Percentiles rank a stretch among this genome's conserved stretches.
Evolutionary conservation across 352 stramenopile species (phyloP).

Genomic region (Thalassiosira delicatula): DNA sequence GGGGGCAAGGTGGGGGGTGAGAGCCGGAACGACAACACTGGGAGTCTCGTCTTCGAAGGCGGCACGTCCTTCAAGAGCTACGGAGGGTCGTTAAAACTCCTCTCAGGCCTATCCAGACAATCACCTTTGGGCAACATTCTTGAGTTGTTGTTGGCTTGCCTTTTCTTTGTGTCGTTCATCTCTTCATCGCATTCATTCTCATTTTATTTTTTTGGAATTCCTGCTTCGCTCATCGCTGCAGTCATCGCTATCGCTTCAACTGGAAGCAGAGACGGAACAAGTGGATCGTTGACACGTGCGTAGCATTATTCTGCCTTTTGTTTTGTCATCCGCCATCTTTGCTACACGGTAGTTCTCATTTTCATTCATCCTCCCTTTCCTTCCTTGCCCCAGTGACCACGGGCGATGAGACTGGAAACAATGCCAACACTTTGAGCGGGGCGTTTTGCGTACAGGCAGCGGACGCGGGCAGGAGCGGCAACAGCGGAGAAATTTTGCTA

Average conservation of each 20-base stretch:
- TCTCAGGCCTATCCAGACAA: constrained; percentile 79
- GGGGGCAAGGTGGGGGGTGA: constrained; percentile 89
- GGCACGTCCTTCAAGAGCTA: constrained; percentile 80
- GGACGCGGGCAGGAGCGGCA: constrained; percentile 68
- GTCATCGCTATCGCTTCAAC: too few species aligned
- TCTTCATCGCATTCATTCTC: too few species aligned
- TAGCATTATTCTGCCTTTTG: too few species aligned
- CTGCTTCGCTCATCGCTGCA: too few species aligned
- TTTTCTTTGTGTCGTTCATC: constrained; percentile 18
- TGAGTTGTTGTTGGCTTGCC: not conserved
- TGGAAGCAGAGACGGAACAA: constrained; percentile 26
- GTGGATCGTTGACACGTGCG: constrained; percentile 63
- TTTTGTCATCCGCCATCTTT: too few species aligned
- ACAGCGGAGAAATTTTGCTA: constrained; percentile 74
- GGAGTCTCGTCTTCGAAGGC: constrained; percentile 82
- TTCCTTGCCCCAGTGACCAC: too few species aligned
- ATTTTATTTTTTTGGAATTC: too few species aligned
- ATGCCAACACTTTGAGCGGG: constrained; percentile 68
- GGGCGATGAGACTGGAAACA: constrained; percentile 66
- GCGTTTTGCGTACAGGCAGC: constrained; percentile 69
- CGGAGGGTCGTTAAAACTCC: constrained; percentile 75
- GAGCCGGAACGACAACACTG: constrained; percentile 89
- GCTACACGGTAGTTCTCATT: too few species aligned
- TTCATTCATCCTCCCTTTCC: too few species aligned
- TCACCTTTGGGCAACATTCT: constrained; percentile 84